Percentiles rank a stretch among this genome's conserved stretches.
These are phyloP conservation scores for Gossypium anomalum DNA, from an alignment of 345 rosid species.

Conservation along the genomic window DNA sequence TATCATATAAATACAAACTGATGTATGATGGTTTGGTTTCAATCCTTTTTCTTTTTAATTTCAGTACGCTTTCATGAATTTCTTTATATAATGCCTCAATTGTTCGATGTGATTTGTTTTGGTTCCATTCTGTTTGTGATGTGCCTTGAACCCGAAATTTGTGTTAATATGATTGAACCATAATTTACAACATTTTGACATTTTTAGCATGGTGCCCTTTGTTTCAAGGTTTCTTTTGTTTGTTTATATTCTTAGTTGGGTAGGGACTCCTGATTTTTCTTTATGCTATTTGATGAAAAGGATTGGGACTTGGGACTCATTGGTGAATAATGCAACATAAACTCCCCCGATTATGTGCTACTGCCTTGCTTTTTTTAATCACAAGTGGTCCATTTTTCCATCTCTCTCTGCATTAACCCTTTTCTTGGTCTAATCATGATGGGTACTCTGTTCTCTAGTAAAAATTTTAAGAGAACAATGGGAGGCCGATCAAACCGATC, in stretches of 20 bases:
- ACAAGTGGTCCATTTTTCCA: neutral
- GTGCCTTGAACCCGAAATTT: neutral
- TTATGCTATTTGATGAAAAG: conserved; percentile 10
- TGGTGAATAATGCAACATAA: neutral
- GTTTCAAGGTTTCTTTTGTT: neutral
- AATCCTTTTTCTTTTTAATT: too few species aligned
- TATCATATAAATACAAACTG: too few species aligned
- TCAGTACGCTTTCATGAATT: too few species aligned
- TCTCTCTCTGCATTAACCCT: neutral
- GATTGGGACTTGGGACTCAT: neutral
- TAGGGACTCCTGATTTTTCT: conserved; percentile 11
- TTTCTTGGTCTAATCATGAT: neutral
- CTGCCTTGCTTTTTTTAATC: neutral
- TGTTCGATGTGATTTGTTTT: neutral
- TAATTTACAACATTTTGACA: conserved; percentile 3
- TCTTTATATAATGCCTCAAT: neutral
- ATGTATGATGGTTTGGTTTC: too few species aligned
- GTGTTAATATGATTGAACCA: neutral
- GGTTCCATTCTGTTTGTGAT: neutral
- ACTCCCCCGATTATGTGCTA: neutral
- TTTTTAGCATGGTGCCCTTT: neutral
- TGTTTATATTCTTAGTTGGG: neutral
- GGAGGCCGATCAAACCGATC: too few species aligned
- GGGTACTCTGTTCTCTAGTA: neutral
- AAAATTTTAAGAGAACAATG: neutral